Evolutionary conservation across 2,329 filamentous ascomycete species (phyloP), one percentile per base, ranked within the genome.

Genomic region (Monilinia polystroma): DNA sequence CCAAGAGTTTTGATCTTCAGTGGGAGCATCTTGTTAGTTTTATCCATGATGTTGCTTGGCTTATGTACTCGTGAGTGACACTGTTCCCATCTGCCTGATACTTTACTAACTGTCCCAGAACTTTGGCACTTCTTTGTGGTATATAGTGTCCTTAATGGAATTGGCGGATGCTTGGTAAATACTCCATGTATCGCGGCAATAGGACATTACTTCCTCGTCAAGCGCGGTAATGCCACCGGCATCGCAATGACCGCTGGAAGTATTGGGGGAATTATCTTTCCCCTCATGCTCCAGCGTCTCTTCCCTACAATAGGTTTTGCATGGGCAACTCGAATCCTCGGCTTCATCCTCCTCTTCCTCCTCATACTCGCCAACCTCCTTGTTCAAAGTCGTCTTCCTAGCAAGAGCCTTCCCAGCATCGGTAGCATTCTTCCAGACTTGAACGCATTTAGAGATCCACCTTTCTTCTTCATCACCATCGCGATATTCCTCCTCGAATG

Each of bases 401-500:
- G 11, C 29, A 58, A 43, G 83, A 87, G 71, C 80, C 85, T 72
- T 62, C 69, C 60, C 12, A 74, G 66, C 51, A 65, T 75, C 26
- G 67, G 66, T n/a, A 89, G 63, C 11, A 66, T 75, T 12, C 55
- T 71, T 26, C 90, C 90, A 0, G 88, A 91, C 75, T 81, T 88
- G 66, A 81, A 82, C 66, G 90, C 91, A 72, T 88, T 93, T 72
- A 79, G 81, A 67, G 84, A 89, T 68, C 75, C 81, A 6, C 81
- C 86, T 5, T 92, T 93, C 73, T 76, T 84, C 0, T 80, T 91
- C 64, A 87, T 89, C 2, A 88, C 88, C 0, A 73, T 85, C 0
- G 89, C 87, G 38, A 84, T 92, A 64, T 93, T 92, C 78, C 81
- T 92, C 66, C 82, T 92, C 70, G 90, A 93, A 78, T 91, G 90